phyloP scores from a whole-genome alignment of 192 early-diverging fungal species.

The Coemansia sp. region DNA sequence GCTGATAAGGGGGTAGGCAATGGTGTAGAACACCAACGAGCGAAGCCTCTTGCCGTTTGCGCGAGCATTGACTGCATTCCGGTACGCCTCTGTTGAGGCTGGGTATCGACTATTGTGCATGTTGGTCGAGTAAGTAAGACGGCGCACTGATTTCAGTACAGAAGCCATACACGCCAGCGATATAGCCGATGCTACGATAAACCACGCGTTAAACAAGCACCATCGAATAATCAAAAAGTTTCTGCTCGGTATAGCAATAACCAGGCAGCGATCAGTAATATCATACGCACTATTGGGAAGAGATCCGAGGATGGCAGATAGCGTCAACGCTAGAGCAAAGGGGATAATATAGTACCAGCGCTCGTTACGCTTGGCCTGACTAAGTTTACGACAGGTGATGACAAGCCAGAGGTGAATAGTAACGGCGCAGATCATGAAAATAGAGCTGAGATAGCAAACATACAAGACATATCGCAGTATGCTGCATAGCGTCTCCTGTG shows the following conservation, averaged over 20 bases:
- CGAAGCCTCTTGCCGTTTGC: conserved; percentile 52
- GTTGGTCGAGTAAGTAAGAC: conserved; percentile 40
- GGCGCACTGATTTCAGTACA: conserved; percentile 33
- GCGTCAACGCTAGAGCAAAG: conserved; percentile 26
- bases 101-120: not conserved
- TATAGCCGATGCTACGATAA: conserved; percentile 40
- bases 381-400: conserved; percentile 43
- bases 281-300: conserved; percentile 44
- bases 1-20: conserved; percentile 49
- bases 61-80: conserved; percentile 48
- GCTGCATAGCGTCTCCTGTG: conserved; percentile 31
- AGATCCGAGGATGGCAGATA: conserved; percentile 31
- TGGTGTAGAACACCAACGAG: conserved; percentile 51
- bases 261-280: conserved; percentile 26
- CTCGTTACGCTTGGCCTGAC: conserved; percentile 37
- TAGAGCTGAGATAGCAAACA: conserved; percentile 50
- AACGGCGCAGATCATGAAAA: conserved; percentile 49
- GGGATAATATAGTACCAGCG: conserved; percentile 55
- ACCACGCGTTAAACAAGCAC: conserved; percentile 53
- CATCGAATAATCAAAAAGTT: conserved; percentile 43
- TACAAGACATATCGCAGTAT: conserved; percentile 44
- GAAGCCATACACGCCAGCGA: conserved; percentile 48
- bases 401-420: conserved; percentile 53
- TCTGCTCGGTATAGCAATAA: conserved; percentile 16
- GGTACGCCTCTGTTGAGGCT: conserved; percentile 42